These are phyloP conservation scores for Neostapfia colusana DNA, from an alignment of 176 grass and related monocot species.

Conservation along the genomic window DNA sequence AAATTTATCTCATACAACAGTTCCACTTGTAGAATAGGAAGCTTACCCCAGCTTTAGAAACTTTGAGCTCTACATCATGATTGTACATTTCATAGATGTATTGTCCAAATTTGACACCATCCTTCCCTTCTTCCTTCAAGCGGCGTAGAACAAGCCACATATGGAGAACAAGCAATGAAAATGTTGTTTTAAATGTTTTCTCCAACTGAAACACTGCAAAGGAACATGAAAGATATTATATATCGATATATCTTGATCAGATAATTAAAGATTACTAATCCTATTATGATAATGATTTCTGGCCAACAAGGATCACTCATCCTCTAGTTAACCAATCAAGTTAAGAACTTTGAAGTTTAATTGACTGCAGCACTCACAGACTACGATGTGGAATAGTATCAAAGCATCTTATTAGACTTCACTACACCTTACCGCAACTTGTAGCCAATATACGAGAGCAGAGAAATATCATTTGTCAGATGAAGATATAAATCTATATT, in stretches of 20 bases:
- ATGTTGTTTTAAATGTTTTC: constrained; percentile 99
- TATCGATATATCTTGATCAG: constrained; percentile 27
- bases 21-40: constrained; percentile 26
- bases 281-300: constrained; percentile 3
- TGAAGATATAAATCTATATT: not conserved
- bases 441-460: not conserved
- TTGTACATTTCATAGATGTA: constrained; percentile 97
- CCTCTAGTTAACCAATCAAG: constrained; percentile 10
- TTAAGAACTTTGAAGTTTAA: not conserved
- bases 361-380: not conserved
- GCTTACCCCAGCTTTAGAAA: constrained; percentile 96
- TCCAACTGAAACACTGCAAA: constrained; percentile 96
- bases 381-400: not conserved
- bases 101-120: constrained; percentile 90
- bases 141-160: constrained; percentile 94
- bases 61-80: constrained; percentile 92
- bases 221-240: constrained; percentile 3
- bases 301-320: constrained; percentile 8
- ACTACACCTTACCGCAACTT: not conserved
- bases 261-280: constrained; percentile 27
- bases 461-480: not conserved
- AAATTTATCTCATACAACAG: not conserved
- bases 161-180: constrained; percentile 94
- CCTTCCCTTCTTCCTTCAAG: constrained; percentile 90
- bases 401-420: not conserved